Evolutionary conservation across 1,139 yeast species (phyloP).

Genomic region (Pichiaceae sp.): DNA sequence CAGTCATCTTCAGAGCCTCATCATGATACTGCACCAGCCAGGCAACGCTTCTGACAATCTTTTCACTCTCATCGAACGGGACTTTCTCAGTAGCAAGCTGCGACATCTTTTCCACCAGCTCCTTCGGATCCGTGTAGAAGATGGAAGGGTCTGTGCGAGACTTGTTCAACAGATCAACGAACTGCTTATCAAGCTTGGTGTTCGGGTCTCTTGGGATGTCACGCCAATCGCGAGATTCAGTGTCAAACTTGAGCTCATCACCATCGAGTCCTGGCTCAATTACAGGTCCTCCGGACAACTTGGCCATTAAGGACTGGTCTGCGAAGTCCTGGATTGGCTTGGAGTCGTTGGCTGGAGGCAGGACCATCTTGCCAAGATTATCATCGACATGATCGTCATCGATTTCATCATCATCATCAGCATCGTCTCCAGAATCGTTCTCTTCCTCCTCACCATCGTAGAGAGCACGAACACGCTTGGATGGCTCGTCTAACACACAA

Average conservation of each 20-base stretch:
- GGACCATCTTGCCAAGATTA: neutral
- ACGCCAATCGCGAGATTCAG: conserved; percentile 59
- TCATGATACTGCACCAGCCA: conserved; percentile 38
- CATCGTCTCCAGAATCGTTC: conserved; percentile 9
- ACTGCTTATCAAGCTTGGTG: conserved; percentile 21
- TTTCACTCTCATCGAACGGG: conserved; percentile 30
- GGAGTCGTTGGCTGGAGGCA: conserved; percentile 1
- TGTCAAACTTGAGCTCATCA: conserved; percentile 39
- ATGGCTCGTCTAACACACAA: conserved; percentile 16
- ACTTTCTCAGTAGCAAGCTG: conserved; percentile 26
- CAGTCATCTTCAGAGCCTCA: conserved; percentile 17
- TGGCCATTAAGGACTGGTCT: conserved; percentile 13
- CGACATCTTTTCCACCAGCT: conserved; percentile 27
- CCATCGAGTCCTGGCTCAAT: conserved; percentile 5
- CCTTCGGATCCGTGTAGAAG: conserved; percentile 16
- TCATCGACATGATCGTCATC: neutral
- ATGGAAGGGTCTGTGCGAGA: conserved; percentile 20
- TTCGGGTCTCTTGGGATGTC: conserved; percentile 58
- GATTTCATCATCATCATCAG: conserved; percentile 1
- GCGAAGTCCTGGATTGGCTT: conserved; percentile 3
- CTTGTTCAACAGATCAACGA: conserved; percentile 11
- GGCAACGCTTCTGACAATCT: conserved; percentile 40
- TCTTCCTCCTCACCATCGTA: conserved; percentile 11
- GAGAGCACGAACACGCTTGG: no score
- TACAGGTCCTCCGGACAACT: conserved; percentile 29